Conservation (phyloP, 805 yeast genomes). For the Lipomyces sp. region DNA sequence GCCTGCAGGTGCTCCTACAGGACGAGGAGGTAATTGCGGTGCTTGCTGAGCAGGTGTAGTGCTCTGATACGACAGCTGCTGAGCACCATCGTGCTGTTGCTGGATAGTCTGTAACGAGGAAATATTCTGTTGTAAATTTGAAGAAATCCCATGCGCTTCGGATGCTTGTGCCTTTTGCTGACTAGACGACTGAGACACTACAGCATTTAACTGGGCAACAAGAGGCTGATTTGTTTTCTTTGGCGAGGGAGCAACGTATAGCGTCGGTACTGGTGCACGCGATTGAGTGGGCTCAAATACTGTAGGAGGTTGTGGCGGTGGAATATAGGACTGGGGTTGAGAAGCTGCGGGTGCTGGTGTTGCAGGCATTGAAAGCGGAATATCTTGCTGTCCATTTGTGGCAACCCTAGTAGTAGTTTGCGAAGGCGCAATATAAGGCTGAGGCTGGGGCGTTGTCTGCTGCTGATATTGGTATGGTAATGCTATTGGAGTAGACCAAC, state of each 20-base stretch:
- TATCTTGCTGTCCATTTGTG: background rate
- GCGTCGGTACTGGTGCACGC: background rate
- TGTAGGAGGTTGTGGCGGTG: slow-evolving; percentile 3
- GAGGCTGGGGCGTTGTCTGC: slow-evolving; percentile 3
- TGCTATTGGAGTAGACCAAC: background rate
- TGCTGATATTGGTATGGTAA: slow-evolving; percentile 1
- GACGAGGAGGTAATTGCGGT: slow-evolving; percentile 14
- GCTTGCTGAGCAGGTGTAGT: background rate
- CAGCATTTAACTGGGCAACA: background rate
- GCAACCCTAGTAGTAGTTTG: background rate
- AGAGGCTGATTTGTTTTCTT: background rate
- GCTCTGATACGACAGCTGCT: background rate
- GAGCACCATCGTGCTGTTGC: background rate
- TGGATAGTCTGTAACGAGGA: background rate
- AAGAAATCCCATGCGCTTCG: background rate
- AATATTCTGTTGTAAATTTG: background rate
- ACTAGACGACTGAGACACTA: background rate
- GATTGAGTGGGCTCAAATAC: background rate
- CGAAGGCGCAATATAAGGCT: background rate
- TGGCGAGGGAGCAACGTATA: background rate
- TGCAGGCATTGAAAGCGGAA: slow-evolving; percentile 1
- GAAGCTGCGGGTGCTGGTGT: background rate
- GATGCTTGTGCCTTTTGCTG: background rate
- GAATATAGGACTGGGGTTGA: background rate
- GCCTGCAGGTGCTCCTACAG: slow-evolving; percentile 6